phyloP scores from a whole-genome alignment of 208 protist genomes.

The Trypanosoma congolense region DNA sequence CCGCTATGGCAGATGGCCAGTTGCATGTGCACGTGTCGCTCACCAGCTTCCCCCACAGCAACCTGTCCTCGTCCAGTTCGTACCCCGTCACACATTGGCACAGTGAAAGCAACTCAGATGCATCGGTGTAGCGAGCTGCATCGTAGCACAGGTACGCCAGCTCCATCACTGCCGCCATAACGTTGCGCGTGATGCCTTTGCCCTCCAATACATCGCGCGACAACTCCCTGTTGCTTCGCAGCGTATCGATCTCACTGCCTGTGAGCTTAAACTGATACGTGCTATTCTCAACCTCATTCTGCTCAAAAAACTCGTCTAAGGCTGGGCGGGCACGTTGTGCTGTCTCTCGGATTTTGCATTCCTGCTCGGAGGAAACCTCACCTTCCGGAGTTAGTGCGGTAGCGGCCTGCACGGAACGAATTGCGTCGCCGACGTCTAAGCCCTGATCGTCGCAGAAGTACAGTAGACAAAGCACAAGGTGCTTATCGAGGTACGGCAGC shows the following conservation, averaged over 20 bases:
- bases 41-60: constrained; percentile 87
- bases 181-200: constrained; percentile 58
- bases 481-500: constrained; percentile 84
- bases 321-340: constrained; percentile 52
- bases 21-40: constrained; percentile 78
- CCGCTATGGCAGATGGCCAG: constrained; percentile 77
- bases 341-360: constrained; percentile 51
- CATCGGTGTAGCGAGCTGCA: constrained; percentile 73
- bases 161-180: constrained; percentile 71
- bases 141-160: constrained; percentile 86
- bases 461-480: constrained; percentile 75
- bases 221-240: constrained; percentile 69
- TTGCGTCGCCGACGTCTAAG: constrained; percentile 63
- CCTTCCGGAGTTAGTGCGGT: constrained; percentile 66
- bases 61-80: constrained; percentile 50
- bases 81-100: constrained; percentile 81
- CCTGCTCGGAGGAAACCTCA: constrained; percentile 64
- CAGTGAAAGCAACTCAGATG: constrained; percentile 73
- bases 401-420: constrained; percentile 52
- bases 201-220: constrained; percentile 67
- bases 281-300: constrained; percentile 42
- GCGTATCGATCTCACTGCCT: constrained; percentile 62
- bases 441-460: constrained; percentile 71
- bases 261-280: constrained; percentile 80
- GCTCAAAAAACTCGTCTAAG: constrained; percentile 78